Base-by-base conservation (phyloP, 768 basidiomycete genomes). In the Podaxis sp. region DNA sequence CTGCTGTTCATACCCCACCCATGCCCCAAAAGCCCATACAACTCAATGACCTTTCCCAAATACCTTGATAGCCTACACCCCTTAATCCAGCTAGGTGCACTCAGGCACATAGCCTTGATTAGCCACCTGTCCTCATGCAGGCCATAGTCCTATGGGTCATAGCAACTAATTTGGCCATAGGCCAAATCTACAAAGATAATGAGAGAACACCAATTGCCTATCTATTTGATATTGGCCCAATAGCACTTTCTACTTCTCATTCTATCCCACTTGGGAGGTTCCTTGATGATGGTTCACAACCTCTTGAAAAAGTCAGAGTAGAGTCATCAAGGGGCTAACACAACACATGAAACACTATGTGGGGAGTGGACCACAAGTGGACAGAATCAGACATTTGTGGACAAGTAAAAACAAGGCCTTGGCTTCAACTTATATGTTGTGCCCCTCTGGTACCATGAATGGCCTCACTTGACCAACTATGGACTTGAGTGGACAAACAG, bases 131-230 rank as follows among this genome's bases (percentile, higher is more conserved):
- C n/a, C 61, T 61, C 11, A 61, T 50, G 14, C 46, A 56, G 59
- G 62, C 65, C n/a, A n/a, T n/a, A n/a, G n/a, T n/a, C n/a, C n/a
- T n/a, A 36, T 65, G 70, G 70, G 66, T 69, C 27, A 68, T 74
- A 57, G 65, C 73, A 5, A 72, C 72, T n/a, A 54, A 62, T 50
- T 42, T 69, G 14, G 62, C 63, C 16, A 47, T 65, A 18, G 60
- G 59, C 42, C 65, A 63, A 27, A 61, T 63, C 6, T 48, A 57
- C n/a, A 71, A 72, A 48, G 76, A 78, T 56, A 73, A 75, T 23
- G 75, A 77, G 32, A 69, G 71, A 37, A 76, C 73, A 6, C 75
- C 73, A 9, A 68, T 72, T 11, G 71, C 72, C 14, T 73, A 69
- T 44, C 59, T 51, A 21, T 60, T 60, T 44, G 59, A 60, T 35